Conservation (phyloP, 2,329 filamentous ascomycete genomes). For the Colletotrichum camelliae region DNA sequence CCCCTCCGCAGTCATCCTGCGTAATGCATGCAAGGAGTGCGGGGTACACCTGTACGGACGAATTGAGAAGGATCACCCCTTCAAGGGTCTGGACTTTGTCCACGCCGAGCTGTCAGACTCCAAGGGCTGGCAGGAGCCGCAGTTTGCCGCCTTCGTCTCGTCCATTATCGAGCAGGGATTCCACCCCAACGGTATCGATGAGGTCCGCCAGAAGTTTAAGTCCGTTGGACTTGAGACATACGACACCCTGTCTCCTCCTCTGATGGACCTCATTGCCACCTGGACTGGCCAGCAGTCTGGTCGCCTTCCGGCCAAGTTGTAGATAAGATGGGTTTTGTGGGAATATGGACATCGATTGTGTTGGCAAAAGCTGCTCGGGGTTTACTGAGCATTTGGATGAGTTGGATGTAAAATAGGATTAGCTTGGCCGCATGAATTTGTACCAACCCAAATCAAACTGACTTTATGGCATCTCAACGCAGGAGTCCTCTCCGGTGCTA, state of each 20-base stretch:
- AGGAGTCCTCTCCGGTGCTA: no score
- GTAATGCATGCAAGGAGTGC: slow-evolving; percentile 65
- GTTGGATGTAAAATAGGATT: not conserved
- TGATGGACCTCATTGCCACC: slow-evolving; percentile 68
- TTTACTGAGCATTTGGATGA: not conserved
- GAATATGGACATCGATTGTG: not conserved
- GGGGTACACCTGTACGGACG: slow-evolving; percentile 68
- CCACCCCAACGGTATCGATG: slow-evolving; percentile 57
- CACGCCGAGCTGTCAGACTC: slow-evolving; percentile 65
- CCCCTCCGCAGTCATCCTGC: slow-evolving; percentile 60
- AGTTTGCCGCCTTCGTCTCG: slow-evolving; percentile 72
- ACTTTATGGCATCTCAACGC: not conserved
- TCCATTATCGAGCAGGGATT: slow-evolving; percentile 74
- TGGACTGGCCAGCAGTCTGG: slow-evolving; percentile 57
- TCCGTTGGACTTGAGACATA: slow-evolving; percentile 64
- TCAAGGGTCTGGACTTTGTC: slow-evolving; percentile 74
- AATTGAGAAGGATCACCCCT: slow-evolving; percentile 68
- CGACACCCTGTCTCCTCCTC: slow-evolving; percentile 62
- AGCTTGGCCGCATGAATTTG: not conserved
- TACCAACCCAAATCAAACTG: not conserved
- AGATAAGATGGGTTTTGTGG: not conserved
- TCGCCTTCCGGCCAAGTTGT: slow-evolving; percentile 15
- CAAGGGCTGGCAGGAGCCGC: slow-evolving; percentile 74
- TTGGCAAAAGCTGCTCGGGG: not conserved
- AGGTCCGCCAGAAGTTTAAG: slow-evolving; percentile 59